phyloP scores from a whole-genome alignment of 768 basidiomycete species.

The Chalciporus pseudorubinellus region DNA sequence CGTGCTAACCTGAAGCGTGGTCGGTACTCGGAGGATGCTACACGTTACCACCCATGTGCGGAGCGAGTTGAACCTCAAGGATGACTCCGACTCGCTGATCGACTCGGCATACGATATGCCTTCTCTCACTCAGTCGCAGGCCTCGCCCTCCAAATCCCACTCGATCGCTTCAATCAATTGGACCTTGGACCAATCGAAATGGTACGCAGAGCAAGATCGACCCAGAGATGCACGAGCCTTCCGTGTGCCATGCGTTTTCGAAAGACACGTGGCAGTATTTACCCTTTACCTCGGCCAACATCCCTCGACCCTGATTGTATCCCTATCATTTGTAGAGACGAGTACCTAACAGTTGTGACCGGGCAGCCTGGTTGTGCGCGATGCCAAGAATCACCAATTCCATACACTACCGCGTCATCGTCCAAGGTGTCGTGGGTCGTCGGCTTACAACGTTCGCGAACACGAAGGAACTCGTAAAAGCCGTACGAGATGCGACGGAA shows the following conservation, averaged over 20 bases:
- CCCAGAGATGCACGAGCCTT: background rate
- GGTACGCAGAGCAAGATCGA: background rate
- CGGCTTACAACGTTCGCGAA: background rate
- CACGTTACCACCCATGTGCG: too few relatives aligned
- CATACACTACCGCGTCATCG: background rate
- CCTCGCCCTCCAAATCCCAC: too few relatives aligned
- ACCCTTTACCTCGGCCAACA: too few relatives aligned
- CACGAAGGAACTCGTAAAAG: conserved; percentile 13
- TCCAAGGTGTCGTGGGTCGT: conserved; percentile 1
- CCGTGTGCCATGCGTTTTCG: background rate
- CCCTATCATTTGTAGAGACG: background rate
- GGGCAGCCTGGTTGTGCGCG: background rate
- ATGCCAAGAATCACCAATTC: too few relatives aligned
- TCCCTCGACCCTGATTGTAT: background rate
- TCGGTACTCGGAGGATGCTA: too few relatives aligned
- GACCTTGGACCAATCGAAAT: background rate
- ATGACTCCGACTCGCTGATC: too few relatives aligned
- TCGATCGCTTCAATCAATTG: background rate
- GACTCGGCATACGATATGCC: too few relatives aligned
- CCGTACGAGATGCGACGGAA: conserved; percentile 16
- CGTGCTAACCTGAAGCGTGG: too few relatives aligned
- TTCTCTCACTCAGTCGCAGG: too few relatives aligned
- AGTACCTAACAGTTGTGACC: too few relatives aligned
- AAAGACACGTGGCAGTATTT: background rate
- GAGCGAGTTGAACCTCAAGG: too few relatives aligned